A percentile compares a stretch with the other conserved stretches of the same genome.
Evolutionary conservation across 306 rosid species (phyloP).

Genomic region (Ochetophila trinervis): DNA sequence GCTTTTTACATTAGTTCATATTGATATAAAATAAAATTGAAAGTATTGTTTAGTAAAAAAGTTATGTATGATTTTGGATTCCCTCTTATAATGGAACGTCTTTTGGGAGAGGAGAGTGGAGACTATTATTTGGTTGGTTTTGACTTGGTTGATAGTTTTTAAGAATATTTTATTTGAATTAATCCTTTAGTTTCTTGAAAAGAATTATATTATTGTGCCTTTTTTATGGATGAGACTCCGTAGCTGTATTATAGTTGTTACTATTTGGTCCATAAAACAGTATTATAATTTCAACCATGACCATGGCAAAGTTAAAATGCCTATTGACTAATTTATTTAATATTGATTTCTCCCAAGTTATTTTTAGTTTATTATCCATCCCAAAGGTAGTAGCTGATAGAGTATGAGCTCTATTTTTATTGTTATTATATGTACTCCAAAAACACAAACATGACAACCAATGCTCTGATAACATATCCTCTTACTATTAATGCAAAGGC

Average conservation of each 20-base stretch:
- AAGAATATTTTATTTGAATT: background rate
- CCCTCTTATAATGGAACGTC: too few relatives aligned
- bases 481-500: too few relatives aligned
- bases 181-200: background rate
- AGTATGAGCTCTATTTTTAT: too few relatives aligned
- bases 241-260: background rate
- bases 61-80: background rate
- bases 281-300: background rate
- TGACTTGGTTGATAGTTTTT: background rate
- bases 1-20: background rate
- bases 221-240: background rate
- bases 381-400: too few relatives aligned
- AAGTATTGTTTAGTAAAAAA: background rate
- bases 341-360: too few relatives aligned
- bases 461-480: too few relatives aligned
- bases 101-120: background rate
- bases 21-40: background rate
- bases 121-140: background rate
- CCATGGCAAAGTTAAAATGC: background rate
- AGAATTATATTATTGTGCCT: background rate
- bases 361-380: too few relatives aligned
- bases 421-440: too few relatives aligned
- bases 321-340: background rate
- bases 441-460: too few relatives aligned
- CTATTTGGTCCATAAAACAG: background rate